Base-by-base conservation (phyloP, 2,329 filamentous ascomycete genomes). In the Metarhizium robertsii region DNA sequence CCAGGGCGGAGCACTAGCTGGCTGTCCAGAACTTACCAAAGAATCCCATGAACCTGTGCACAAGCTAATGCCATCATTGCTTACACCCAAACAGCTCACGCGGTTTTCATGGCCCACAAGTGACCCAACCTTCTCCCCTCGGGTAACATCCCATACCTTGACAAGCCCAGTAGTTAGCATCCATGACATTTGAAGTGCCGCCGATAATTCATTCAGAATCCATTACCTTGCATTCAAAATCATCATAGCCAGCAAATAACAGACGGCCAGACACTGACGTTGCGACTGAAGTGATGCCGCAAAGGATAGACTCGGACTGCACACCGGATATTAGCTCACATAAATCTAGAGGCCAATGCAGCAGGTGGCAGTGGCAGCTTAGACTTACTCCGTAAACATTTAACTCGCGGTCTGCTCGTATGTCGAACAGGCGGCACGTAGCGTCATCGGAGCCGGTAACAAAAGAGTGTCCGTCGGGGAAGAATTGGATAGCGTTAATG, bases 31-130 rank as follows among this genome's bases (percentile, higher is more conserved):
- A 81, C 90, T 77, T 83, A 97, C 94, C 80, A 96, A 82, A 67
- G 94, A 96, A 77, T 99, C 94, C 94, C 94, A 99, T 64, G 94
- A 99, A 73, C 94, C 94, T 68, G 94, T 99, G 83, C 94, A 97
- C 77, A 99, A 80, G 79, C 92, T 97, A 78, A 97, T 96, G 60
- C 92, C 94, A 70, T 99, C 94, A 73, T 97, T 97, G 80, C 92
- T 97, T 65, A 99, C 94, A 63, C 94, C 94, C 69, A 99, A 78
- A 75, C 94, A 99, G 83, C 92, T 97, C 71, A 99, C 94, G 64
- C 94, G 88, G 79, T 99, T 99, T 75, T 97, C 92, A 73, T 99
- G 94, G 66, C 94, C 94, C 67, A 95, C 92, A 58, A 99, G 81
- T 55, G 92, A 96, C 69, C 94, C 94, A 61, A 99, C 91, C 76